Conservation (phyloP, 2,329 filamentous ascomycete species). For the Dactylellina leptospora region DNA sequence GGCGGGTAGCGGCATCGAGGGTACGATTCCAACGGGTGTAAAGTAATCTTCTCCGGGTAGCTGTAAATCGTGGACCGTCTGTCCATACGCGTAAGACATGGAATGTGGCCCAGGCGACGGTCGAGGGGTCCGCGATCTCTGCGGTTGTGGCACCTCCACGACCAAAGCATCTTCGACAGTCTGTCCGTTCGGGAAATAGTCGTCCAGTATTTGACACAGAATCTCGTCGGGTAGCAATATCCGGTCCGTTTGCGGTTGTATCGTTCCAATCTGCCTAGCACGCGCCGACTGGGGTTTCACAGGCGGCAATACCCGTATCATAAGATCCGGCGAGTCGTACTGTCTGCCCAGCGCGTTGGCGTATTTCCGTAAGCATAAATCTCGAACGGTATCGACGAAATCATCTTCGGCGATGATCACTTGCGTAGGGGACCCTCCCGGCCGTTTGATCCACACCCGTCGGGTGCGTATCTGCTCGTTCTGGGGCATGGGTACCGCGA, state of each 20-base stretch:
- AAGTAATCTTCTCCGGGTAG: slow-evolving; percentile 79
- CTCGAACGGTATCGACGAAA: slow-evolving; percentile 91
- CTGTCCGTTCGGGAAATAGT: slow-evolving; percentile 86
- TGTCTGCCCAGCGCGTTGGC: slow-evolving; percentile 86
- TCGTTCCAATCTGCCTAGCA: slow-evolving; percentile 58
- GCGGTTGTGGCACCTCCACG: slow-evolving; percentile 77
- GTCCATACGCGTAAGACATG: slow-evolving; percentile 50
- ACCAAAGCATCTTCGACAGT: slow-evolving; percentile 86
- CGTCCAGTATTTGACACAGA: slow-evolving; percentile 78
- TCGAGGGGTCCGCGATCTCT: slow-evolving; percentile 72
- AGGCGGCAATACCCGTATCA: slow-evolving; percentile 77
- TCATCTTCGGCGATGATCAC: slow-evolving; percentile 87
- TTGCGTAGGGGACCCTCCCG: slow-evolving; percentile 83
- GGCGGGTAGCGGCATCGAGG: slow-evolving; percentile 59
- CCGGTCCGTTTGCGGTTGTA: slow-evolving; percentile 67
- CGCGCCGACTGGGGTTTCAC: slow-evolving; percentile 61
- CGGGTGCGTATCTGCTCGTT: slow-evolving; percentile 66
- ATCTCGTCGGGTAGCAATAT: slow-evolving; percentile 84
- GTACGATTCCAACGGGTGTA: slow-evolving; percentile 70
- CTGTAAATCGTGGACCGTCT: slow-evolving; percentile 62
- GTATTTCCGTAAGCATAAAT: slow-evolving; percentile 92
- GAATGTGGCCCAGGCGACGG: slow-evolving; percentile 71
- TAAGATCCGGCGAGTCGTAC: slow-evolving; percentile 90
- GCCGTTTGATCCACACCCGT: slow-evolving; percentile 95
- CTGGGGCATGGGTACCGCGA: slow-evolving; percentile 48